Evolutionary conservation across 169 alveolate genomes (phyloP), one percentile per base, ranked within the genome.

Genomic region (Toxoplasma gondii): DNA sequence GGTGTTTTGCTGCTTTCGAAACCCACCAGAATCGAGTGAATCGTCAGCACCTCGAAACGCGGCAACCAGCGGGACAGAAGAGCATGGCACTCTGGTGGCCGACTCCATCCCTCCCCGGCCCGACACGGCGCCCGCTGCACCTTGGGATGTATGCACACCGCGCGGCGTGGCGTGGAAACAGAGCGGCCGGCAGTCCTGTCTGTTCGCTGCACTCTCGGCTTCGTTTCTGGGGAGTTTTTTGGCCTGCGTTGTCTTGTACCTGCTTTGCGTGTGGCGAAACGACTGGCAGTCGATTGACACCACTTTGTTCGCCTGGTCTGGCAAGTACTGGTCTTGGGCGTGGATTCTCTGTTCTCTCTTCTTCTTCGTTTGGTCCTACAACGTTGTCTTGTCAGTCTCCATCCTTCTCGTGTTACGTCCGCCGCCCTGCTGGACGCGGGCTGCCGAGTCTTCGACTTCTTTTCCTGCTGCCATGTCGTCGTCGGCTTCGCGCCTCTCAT

Each of bases 271-370:
- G 12, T 82, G 90, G 90, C 7, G 90, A 38, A 82, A 82, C 38
- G 90, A 82, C 34, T 82, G 90, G 90, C 67, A 82, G 90, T 38
- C 90, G 10, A 82, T 82, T 38, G 90, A 82, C 24, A 49, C 90
- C 38, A 82, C 90, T 41, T 41, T 82, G 10, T 82, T 22, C 67
- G 29, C 67, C 4, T 31, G 16, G 24, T 29, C 90, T 9, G 90
- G 90, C 38, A 82, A 43, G 41, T 67, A 82, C 90, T 82, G 67
- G 54, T 34, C 90, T 4, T 82, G 67, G 69, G 34, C 90, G 9
- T 67, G 54, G 53, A 29, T 82, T 29, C 67, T 82, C 67, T 41
- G n/a, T 49, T 1, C 90, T 12, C 41, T 82, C 67, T 38, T 82
- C 67, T 39, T 82, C 38, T 38, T 78, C 7, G 49, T 78, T 17